A percentile compares a stretch with the other conserved stretches of the same genome.
Evolutionary conservation across 2,329 filamentous ascomycete genomes (phyloP).

Genomic region (Setomelanomma holmii): DNA sequence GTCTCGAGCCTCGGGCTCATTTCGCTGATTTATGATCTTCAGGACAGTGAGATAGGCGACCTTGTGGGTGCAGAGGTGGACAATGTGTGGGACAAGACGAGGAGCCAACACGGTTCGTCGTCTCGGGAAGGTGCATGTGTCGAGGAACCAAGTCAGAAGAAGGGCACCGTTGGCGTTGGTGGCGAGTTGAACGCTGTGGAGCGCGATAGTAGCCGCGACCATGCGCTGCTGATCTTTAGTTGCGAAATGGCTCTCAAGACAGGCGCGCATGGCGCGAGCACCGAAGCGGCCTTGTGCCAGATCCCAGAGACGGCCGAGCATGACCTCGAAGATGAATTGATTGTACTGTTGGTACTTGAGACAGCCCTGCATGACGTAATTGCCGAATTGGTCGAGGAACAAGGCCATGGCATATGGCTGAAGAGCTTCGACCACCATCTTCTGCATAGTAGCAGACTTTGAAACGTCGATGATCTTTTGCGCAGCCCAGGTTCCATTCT

Average conservation of each 20-base stretch:
- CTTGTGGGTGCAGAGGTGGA: conserved; percentile 97
- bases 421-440: conserved; percentile 81
- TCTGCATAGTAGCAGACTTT: conserved; percentile 82
- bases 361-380: conserved; percentile 97
- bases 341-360: conserved; percentile 91
- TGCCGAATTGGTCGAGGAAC: conserved; percentile 97
- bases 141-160: conserved; percentile 94
- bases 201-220: conserved; percentile 91
- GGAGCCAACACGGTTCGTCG: conserved; percentile 91
- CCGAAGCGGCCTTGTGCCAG: conserved; percentile 92
- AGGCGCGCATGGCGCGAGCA: conserved; percentile 94
- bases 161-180: conserved; percentile 96
- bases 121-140: conserved; percentile 94
- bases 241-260: conserved; percentile 92
- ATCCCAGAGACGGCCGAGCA: conserved; percentile 94
- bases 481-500: conserved; percentile 98
- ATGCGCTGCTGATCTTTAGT: conserved; percentile 95
- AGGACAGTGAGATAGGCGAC: conserved; percentile 96
- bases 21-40: conserved; percentile 98
- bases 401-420: conserved; percentile 87
- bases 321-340: conserved; percentile 97
- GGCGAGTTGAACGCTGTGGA: conserved; percentile 94
- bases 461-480: conserved; percentile 99
- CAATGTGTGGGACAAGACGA: conserved; percentile 87
- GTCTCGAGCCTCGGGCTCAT: conserved; percentile 90